These are phyloP conservation scores for Epichloe elymi DNA, from an alignment of 2,329 filamentous ascomycete species.

Conservation along the genomic window DNA sequence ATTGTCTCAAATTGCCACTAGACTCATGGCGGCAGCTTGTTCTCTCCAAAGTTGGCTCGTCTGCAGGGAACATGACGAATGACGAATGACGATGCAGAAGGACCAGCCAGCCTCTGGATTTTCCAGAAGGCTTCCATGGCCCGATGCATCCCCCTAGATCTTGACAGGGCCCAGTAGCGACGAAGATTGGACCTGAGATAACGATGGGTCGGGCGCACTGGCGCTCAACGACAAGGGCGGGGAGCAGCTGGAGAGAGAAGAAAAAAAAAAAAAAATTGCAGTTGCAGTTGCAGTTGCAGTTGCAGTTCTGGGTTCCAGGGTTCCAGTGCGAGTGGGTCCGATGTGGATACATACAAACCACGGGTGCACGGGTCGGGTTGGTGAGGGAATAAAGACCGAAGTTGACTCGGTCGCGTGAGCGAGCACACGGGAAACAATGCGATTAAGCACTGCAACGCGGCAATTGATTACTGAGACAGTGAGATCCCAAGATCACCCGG, in stretches of 20 bases:
- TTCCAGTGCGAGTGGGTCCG: neutral
- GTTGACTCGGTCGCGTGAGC: neutral
- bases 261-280: neutral
- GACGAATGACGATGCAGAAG: too few relatives aligned
- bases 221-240: too few relatives aligned
- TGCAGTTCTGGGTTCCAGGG: neutral
- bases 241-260: neutral
- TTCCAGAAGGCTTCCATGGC: slow-evolving; percentile 2
- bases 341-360: neutral
- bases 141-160: neutral
- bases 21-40: neutral
- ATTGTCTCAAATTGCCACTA: neutral
- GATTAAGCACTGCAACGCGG: too few relatives aligned
- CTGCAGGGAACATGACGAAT: too few relatives aligned
- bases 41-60: too few relatives aligned
- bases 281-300: too few relatives aligned
- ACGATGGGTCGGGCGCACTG: too few relatives aligned
- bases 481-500: neutral
- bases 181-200: too few relatives aligned
- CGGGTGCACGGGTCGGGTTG: neutral
- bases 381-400: neutral
- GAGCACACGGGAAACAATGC: too few relatives aligned
- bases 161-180: neutral
- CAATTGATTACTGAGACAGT: neutral
- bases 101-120: neutral